These are phyloP conservation scores for Exidia glandulosa DNA, from an alignment of 768 basidiomycete species.

Conservation along the genomic window DNA sequence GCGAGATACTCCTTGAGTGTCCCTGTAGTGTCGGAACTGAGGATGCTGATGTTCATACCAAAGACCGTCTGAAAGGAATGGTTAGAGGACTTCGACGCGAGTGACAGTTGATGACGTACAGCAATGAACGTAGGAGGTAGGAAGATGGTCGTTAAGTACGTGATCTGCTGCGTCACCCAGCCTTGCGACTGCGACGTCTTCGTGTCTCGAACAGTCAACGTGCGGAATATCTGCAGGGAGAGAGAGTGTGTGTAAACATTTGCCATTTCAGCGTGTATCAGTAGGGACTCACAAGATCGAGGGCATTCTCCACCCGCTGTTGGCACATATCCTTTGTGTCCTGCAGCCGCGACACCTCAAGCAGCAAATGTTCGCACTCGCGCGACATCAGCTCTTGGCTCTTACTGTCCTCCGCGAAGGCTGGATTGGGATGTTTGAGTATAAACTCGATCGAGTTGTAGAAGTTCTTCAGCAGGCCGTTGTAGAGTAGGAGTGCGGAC, in stretches of 20 bases:
- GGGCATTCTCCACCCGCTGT: conserved; percentile 3
- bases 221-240: neutral
- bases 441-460: neutral
- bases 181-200: neutral
- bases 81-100: neutral
- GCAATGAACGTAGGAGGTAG: neutral
- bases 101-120: neutral
- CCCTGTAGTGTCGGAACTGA: neutral
- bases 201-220: neutral
- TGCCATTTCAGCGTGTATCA: neutral
- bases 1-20: neutral
- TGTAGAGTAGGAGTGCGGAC: neutral
- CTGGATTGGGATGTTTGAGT: neutral
- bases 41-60: neutral
- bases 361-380: conserved; percentile 3
- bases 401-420: neutral
- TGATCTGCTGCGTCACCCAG: neutral
- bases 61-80: neutral
- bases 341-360: conserved; percentile 1
- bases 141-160: neutral
- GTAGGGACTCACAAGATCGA: conserved; percentile 2
- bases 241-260: neutral
- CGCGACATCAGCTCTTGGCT: conserved; percentile 1
- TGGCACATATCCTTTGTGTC: conserved; percentile 4
- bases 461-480: neutral